Evolutionary conservation across 768 basidiomycete species (phyloP).

Genomic region (Pleurotus djamor): DNA sequence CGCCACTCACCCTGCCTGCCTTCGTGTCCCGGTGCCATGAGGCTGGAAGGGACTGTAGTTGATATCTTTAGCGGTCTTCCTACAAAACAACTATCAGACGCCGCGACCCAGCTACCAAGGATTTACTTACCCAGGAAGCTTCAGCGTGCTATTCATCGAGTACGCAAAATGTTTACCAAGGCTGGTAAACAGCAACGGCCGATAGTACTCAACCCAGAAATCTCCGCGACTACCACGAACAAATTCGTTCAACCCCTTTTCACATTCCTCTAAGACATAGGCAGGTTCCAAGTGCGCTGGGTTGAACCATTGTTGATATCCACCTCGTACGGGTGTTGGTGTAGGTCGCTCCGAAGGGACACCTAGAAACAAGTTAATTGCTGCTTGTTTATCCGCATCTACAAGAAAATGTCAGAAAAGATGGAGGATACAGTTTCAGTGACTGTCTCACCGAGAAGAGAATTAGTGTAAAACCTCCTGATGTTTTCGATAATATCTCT

Average conservation of each 20-base stretch:
- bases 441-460: slow-evolving; percentile 66
- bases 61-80: slow-evolving; percentile 67
- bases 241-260: slow-evolving; percentile 57
- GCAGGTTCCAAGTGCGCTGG: slow-evolving; percentile 64
- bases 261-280: slow-evolving; percentile 68
- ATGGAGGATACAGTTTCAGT: background rate
- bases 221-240: slow-evolving; percentile 55
- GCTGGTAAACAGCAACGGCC: slow-evolving; percentile 80
- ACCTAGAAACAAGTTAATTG: slow-evolving; percentile 97
- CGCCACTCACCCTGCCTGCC: slow-evolving; percentile 21
- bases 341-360: slow-evolving; percentile 55
- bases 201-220: slow-evolving; percentile 89
- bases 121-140: slow-evolving; percentile 68
- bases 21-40: slow-evolving; percentile 39
- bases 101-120: background rate
- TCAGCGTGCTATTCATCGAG: slow-evolving; percentile 88
- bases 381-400: slow-evolving; percentile 95
- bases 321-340: slow-evolving; percentile 54
- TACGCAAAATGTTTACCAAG: slow-evolving; percentile 88
- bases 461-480: slow-evolving; percentile 92
- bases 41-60: slow-evolving; percentile 77
- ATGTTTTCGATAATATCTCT: slow-evolving; percentile 96
- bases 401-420: slow-evolving; percentile 1
- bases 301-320: slow-evolving; percentile 86
- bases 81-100: slow-evolving; percentile 20